phyloP scores from a whole-genome alignment of 163 green algal species.

The Prototheca wickerhamii region DNA sequence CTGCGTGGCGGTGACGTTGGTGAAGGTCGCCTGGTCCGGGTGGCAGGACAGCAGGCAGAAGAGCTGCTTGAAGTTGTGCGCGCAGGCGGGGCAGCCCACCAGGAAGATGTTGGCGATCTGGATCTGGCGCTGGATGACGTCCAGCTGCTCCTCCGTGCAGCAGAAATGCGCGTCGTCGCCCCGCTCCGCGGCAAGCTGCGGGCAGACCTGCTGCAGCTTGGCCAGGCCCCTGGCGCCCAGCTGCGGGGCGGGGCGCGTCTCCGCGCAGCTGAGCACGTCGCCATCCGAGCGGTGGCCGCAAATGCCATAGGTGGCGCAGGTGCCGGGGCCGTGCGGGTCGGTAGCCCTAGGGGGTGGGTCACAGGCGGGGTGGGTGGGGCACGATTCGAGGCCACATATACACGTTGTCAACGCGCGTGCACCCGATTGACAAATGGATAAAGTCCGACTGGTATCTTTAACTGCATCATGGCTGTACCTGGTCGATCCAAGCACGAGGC shows the following conservation, averaged over 20 bases:
- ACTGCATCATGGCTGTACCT: too few species aligned
- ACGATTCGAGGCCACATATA: too few species aligned
- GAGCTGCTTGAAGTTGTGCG: conserved; percentile 87
- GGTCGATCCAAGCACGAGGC: too few species aligned
- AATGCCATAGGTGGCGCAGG: conserved; percentile 58
- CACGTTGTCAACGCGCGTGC: too few species aligned
- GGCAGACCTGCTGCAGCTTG: conserved; percentile 54
- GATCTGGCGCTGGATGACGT: conserved; percentile 53
- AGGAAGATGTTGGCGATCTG: conserved; percentile 68
- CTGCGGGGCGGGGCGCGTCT: conserved; percentile 35
- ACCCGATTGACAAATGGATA: too few species aligned
- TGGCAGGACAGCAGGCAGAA: conserved; percentile 77
- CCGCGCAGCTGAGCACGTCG: conserved; percentile 42
- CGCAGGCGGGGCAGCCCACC: conserved; percentile 81
- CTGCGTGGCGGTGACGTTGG: conserved; percentile 67
- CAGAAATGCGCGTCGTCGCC: conserved; percentile 42
- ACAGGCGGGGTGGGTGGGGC: neutral
- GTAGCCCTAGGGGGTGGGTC: conserved; percentile 32
- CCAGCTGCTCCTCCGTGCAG: conserved; percentile 67
- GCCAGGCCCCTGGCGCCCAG: conserved; percentile 1
- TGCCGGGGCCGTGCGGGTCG: conserved; percentile 38
- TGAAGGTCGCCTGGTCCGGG: conserved; percentile 68
- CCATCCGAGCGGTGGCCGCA: conserved; percentile 56
- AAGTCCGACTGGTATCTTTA: too few species aligned
- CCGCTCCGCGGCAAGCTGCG: conserved; percentile 47